Percentiles rank a stretch among this genome's conserved stretches.
These are phyloP conservation scores for Groenewaldozyma auringiensis DNA, from an alignment of 1,139 yeast genomes.

Conservation along the genomic window DNA sequence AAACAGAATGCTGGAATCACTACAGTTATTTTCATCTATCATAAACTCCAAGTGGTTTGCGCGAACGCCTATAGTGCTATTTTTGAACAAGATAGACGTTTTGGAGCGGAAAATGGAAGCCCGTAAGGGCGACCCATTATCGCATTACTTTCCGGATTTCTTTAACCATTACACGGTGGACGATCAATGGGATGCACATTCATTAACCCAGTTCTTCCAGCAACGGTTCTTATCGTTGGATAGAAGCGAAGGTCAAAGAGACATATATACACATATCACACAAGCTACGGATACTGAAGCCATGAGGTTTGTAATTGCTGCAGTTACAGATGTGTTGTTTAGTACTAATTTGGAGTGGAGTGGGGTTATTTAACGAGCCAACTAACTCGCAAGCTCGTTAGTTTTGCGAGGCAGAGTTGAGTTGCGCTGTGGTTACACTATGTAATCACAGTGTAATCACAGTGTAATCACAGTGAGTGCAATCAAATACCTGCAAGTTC, in stretches of 20 bases:
- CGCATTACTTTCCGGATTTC: conserved; percentile 23
- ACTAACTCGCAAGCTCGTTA: too few relatives aligned
- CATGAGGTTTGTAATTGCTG: conserved; percentile 84
- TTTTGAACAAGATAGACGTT: conserved; percentile 80
- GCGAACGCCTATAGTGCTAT: conserved; percentile 80
- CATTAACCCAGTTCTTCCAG: conserved; percentile 24
- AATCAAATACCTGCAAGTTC: too few relatives aligned
- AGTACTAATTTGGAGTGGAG: conserved; percentile 76
- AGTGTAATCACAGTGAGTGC: too few relatives aligned
- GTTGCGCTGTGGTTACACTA: too few relatives aligned
- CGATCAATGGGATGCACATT: conserved; percentile 14
- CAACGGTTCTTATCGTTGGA: conserved; percentile 39
- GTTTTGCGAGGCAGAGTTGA: too few relatives aligned
- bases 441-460: too few relatives aligned
- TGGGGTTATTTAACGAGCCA: conserved; percentile 67
- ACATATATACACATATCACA: conserved; percentile 83
- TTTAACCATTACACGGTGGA: conserved; percentile 1
- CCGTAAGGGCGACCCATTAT: background rate
- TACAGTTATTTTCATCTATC: conserved; percentile 72
- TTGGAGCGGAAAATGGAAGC: conserved; percentile 60
- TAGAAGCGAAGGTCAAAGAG: conserved; percentile 47
- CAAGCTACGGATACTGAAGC: conserved; percentile 91
- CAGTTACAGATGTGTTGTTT: conserved; percentile 85
- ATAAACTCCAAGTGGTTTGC: conserved; percentile 83
- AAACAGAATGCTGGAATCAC: conserved; percentile 86